Evolutionary conservation across 257 asterid genomes (phyloP), one percentile per base, ranked within the genome.

Genomic region (Salvia hispanica): DNA sequence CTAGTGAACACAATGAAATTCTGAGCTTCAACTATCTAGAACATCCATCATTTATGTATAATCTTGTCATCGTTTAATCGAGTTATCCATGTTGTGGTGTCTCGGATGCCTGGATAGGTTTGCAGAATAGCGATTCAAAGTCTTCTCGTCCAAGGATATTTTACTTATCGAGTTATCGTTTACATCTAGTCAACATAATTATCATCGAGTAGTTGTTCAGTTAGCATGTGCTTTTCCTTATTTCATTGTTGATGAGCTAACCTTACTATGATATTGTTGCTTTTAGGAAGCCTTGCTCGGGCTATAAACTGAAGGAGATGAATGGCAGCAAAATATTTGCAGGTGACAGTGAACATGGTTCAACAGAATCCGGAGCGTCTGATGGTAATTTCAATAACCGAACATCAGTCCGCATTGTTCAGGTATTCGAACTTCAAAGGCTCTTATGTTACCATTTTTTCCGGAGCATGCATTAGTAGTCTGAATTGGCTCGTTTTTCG

Each of bases 351-450:
- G 95, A 85, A 74, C 81, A 81, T 52, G 90, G 64, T 44, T 68
- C 75, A 52, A 53, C 83, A 13, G 92, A 84, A 67, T 77, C 88
- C 51, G 98, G 84, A 75, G 63, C 70, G 62, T 64, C 79, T 61
- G 84, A 78, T 81, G 80, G 77, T 47, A 77, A 72, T 76, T 72
- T 75, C 15, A 75, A 69, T 44, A 85, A 79, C 72, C 82, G 97
- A 66, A 88, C 98, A 66, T 92, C 98, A 25, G 95, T 92, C 54
- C 97, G 96, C 36, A 92, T 92, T 3, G 96, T 92, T 75, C 95
- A 92, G 98, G 98, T 92, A 81, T 25, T 62, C 4, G 8, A 18
- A 66, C 60, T 28, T 45, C 4, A 11, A n/a, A 66, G 31, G 45
- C 39, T 46, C 48, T 58, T 15, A 28, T 36, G 46, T 42, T 56